A percentile compares a stretch with the other conserved stretches of the same genome.
These are phyloP conservation scores for Aegle marmelos DNA, from an alignment of 345 rosid species.

Conservation along the genomic window DNA sequence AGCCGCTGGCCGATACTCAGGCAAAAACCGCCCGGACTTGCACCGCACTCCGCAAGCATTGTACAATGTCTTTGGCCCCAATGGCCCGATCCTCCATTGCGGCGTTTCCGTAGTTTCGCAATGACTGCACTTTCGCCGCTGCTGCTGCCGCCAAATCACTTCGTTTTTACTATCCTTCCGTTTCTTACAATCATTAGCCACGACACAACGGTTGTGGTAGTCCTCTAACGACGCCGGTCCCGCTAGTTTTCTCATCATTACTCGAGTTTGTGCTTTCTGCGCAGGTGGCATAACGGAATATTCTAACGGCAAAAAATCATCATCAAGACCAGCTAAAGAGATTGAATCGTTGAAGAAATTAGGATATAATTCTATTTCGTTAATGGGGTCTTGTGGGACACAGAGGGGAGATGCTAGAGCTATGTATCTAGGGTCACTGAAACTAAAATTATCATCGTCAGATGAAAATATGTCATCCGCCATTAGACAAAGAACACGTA, in stretches of 20 bases:
- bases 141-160: no score
- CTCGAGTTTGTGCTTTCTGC: no score
- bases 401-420: background rate
- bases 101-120: constrained; percentile 34
- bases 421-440: background rate
- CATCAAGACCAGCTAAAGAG: background rate
- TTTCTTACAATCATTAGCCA: no score
- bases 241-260: background rate
- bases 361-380: background rate
- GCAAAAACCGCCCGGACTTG: constrained; percentile 44
- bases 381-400: background rate
- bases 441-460: background rate
- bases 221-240: background rate
- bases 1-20: constrained; percentile 48
- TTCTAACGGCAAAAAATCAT: background rate
- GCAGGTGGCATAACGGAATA: background rate
- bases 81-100: constrained; percentile 44
- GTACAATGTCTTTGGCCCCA: constrained; percentile 45
- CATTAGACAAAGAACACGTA: background rate
- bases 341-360: background rate
- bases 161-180: no score
- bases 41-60: constrained; percentile 47
- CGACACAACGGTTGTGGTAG: no score
- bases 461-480: background rate
- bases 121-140: constrained; percentile 29